Percentiles rank a stretch among this genome's conserved stretches.
Evolutionary conservation across 129 eudicot species (phyloP).

Genomic region (Oenanthe sinensis): DNA sequence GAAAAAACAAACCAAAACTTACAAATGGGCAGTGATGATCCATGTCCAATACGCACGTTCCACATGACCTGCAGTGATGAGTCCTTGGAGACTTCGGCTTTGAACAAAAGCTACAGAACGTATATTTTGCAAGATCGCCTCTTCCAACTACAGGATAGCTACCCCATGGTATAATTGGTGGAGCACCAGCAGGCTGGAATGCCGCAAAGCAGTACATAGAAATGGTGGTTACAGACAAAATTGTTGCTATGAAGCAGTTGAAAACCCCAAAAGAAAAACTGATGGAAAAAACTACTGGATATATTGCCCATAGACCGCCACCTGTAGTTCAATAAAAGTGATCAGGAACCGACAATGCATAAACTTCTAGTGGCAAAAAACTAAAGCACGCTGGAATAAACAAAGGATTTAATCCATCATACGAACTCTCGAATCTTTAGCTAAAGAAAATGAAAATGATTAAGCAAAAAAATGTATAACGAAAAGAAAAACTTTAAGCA

Average conservation of each 20-base stretch:
- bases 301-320: constrained; percentile 84
- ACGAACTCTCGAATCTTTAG: not conserved
- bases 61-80: constrained; percentile 93
- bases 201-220: constrained; percentile 59
- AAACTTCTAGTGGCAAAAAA: not conserved
- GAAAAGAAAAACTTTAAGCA: not conserved
- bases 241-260: constrained; percentile 30
- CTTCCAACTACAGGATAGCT: constrained; percentile 76
- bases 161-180: constrained; percentile 76
- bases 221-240: constrained; percentile 53
- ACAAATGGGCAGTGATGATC: constrained; percentile 99
- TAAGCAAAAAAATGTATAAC: not conserved
- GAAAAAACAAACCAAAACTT: constrained; percentile 21
- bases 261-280: constrained; percentile 44
- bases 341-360: not conserved
- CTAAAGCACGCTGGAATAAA: not conserved
- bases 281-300: constrained; percentile 55
- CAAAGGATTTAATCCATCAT: not conserved
- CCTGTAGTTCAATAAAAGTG: constrained; percentile 40
- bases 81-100: constrained; percentile 80
- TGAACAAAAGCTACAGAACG: constrained; percentile 61
- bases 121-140: constrained; percentile 67
- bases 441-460: not conserved
- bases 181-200: constrained; percentile 65
- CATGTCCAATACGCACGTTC: constrained; percentile 86